A percentile compares a stretch with the other conserved stretches of the same genome.
Conservation (phyloP, 1,284 basidiomycete species). For the Leccinum colubrinum region DNA sequence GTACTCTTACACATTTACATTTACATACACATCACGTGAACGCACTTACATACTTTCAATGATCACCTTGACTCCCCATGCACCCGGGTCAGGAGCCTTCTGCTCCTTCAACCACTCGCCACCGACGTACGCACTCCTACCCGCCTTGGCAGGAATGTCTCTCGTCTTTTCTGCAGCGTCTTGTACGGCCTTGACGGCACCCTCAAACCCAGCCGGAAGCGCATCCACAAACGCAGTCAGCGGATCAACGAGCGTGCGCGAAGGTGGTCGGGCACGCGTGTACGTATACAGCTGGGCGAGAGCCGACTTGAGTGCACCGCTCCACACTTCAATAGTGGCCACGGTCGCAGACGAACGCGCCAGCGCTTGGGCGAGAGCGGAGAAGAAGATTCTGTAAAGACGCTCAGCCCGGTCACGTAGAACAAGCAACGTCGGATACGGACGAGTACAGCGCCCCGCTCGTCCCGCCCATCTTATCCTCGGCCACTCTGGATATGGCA, state of each 20-base stretch:
- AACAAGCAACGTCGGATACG: conserved; percentile 26
- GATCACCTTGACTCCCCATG: conserved; percentile 84
- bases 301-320: conserved; percentile 57
- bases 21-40: conserved; percentile 12
- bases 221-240: conserved; percentile 76
- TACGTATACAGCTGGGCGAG: conserved; percentile 79
- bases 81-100: conserved; percentile 81
- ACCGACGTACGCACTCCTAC: conserved; percentile 87
- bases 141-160: conserved; percentile 81
- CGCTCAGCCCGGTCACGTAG: background rate
- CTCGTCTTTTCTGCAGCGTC: conserved; percentile 75
- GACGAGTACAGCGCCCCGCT: conserved; percentile 90
- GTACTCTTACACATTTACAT: conserved; percentile 6
- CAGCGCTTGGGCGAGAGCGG: conserved; percentile 78
- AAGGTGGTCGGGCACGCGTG: conserved; percentile 86
- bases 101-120: conserved; percentile 67
- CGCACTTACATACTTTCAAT: conserved; percentile 49
- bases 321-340: conserved; percentile 60
- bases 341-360: conserved; percentile 39
- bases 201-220: conserved; percentile 40
- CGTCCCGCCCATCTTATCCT: conserved; percentile 91
- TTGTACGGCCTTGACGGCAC: conserved; percentile 63
- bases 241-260: conserved; percentile 90
- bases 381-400: conserved; percentile 76
- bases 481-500: conserved; percentile 70